Conservation (phyloP, 352 stramenopile genomes). For the Pythium rhizo-oryzae region DNA sequence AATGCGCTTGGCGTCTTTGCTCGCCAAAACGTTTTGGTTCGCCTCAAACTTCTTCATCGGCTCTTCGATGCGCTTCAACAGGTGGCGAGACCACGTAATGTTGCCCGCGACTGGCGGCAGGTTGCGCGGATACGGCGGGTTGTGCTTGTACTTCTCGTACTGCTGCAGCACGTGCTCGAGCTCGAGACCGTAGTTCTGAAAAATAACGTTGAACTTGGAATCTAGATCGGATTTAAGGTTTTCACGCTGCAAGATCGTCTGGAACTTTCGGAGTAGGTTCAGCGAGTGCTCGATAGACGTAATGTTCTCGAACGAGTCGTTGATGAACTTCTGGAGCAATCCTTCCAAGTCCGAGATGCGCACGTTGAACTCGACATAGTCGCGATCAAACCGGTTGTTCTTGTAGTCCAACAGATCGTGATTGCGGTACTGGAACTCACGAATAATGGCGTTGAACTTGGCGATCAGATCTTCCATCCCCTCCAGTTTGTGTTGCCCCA, state of each 20-base stretch:
- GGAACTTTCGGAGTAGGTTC: constrained; percentile 97
- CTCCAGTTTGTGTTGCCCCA: constrained; percentile 93
- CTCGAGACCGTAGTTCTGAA: constrained; percentile 98
- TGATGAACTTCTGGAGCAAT: constrained; percentile 98
- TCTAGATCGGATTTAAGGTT: constrained; percentile 98
- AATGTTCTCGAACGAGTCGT: constrained; percentile 99
- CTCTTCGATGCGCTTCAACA: constrained; percentile 99
- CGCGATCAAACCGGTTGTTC: constrained; percentile 98
- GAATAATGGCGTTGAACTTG: constrained; percentile 96
- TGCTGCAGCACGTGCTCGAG: constrained; percentile 98
- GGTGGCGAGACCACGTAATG: constrained; percentile 97
- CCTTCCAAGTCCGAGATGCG: constrained; percentile 96
- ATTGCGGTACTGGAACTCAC: constrained; percentile 96
- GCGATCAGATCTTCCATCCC: constrained; percentile 91
- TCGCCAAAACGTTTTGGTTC: constrained; percentile 97
- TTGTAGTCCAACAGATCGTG: constrained; percentile 98
- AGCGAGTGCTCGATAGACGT: constrained; percentile 98
- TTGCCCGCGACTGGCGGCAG: constrained; percentile 97
- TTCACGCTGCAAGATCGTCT: constrained; percentile 97
- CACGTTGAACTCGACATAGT: constrained; percentile 97
- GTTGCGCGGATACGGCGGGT: constrained; percentile 96
- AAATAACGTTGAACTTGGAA: constrained; percentile 99
- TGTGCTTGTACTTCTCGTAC: constrained; percentile 99
- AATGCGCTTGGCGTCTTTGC: constrained; percentile 97
- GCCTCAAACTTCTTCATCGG: constrained; percentile 99